Percentiles rank a stretch among this genome's conserved stretches.
These are phyloP conservation scores for Leccinum rimulosum DNA, from an alignment of 768 basidiomycete species.

Conservation along the genomic window DNA sequence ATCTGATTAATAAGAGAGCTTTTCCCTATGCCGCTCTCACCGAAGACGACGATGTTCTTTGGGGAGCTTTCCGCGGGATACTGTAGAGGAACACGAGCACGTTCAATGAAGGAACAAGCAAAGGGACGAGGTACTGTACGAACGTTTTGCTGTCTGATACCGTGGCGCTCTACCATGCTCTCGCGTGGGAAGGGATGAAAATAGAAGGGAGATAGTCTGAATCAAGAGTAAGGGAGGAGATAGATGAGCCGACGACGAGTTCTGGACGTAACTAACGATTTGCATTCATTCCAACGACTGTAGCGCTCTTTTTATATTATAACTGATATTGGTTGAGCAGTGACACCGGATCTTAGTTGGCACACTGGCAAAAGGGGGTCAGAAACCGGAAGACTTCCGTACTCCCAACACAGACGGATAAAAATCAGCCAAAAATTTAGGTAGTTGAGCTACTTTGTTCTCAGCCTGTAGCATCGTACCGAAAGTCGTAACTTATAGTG, in stretches of 20 bases:
- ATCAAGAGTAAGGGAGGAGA: neutral
- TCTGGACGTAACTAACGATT: neutral
- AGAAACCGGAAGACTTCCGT: no score
- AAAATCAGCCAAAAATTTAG: no score
- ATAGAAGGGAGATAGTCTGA: no score
- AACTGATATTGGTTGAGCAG: no score
- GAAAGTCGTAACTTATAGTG: no score
- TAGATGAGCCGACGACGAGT: neutral
- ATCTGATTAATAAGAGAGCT: slow-evolving; percentile 45
- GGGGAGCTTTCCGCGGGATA: slow-evolving; percentile 5
- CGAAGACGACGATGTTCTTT: slow-evolving; percentile 28
- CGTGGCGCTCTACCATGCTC: slow-evolving; percentile 13
- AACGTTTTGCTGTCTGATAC: slow-evolving; percentile 6
- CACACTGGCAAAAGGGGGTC: no score
- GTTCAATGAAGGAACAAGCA: neutral
- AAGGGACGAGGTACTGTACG: slow-evolving; percentile 9
- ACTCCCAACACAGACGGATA: no score
- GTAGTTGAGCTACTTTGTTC: no score
- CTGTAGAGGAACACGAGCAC: slow-evolving; percentile 12
- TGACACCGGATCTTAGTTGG: no score
- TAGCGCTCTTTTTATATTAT: slow-evolving; percentile 6
- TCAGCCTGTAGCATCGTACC: no score
- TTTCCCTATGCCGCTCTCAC: slow-evolving; percentile 35
- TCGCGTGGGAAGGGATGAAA: neutral
- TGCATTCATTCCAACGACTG: slow-evolving; percentile 3